A percentile compares a stretch with the other conserved stretches of the same genome.
phyloP scores from a whole-genome alignment of 257 asterid species.

The Phtheirospermum japonicum region DNA sequence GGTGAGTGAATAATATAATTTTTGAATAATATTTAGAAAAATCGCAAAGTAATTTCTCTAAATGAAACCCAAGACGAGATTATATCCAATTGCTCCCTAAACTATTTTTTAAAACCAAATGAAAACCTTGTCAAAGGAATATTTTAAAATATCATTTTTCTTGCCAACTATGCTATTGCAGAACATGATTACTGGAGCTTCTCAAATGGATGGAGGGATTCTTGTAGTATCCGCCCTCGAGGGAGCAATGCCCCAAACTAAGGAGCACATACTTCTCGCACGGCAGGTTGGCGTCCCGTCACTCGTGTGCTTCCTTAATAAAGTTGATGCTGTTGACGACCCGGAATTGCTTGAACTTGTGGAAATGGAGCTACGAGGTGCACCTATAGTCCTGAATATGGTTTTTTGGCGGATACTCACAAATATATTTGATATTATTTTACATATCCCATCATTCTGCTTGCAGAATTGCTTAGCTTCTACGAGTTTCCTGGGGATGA shows the following conservation, averaged over 20 bases:
- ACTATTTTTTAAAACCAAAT: no score
- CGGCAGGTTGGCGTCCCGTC: conserved; percentile 72
- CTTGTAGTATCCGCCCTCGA: conserved; percentile 96
- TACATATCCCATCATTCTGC: conserved; percentile 13
- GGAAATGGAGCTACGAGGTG: conserved; percentile 94
- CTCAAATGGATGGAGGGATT: conserved; percentile 98
- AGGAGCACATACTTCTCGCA: conserved; percentile 85
- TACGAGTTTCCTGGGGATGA: conserved; percentile 95
- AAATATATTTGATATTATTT: conserved; percentile 21
- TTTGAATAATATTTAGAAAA: no score
- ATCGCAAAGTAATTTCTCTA: no score
- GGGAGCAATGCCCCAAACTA: conserved; percentile 99
- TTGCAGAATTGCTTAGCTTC: conserved; percentile 71
- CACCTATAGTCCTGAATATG: conserved; percentile 20
- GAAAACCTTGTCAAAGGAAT: no score
- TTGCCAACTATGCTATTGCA: conserved; percentile 35
- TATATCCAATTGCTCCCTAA: no score
- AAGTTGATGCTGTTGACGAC: conserved; percentile 87
- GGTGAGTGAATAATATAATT: no score
- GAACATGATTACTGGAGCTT: conserved; percentile 99
- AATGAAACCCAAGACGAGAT: no score
- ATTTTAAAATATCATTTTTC: neutral
- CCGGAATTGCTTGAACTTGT: conserved; percentile 85
- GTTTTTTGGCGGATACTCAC: neutral
- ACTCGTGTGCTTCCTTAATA: conserved; percentile 84